Evolutionary conservation across 306 rosid species (phyloP).

Genomic region (Abrus pulchellus): DNA sequence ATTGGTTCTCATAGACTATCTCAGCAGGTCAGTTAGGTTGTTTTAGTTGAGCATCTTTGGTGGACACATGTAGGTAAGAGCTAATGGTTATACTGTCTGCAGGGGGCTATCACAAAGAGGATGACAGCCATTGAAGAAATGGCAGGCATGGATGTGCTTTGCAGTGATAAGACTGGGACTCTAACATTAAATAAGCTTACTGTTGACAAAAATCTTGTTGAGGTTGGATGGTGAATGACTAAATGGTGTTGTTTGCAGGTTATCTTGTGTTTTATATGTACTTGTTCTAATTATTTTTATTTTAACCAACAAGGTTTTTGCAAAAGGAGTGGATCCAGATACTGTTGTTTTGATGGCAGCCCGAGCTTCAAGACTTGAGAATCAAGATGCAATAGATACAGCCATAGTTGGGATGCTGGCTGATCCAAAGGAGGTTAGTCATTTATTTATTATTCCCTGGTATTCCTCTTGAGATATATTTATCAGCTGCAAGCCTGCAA

Average conservation of each 20-base stretch:
- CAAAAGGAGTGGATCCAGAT: constrained; percentile 93
- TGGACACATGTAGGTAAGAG: constrained; percentile 22
- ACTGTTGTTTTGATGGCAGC: constrained; percentile 97
- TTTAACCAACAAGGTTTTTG: constrained; percentile 70
- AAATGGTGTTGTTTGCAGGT: constrained; percentile 38
- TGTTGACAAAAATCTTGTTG: constrained; percentile 92
- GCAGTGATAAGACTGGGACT: constrained; percentile 99
- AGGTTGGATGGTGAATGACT: constrained; percentile 62
- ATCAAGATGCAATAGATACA: constrained; percentile 96
- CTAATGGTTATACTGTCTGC: constrained; percentile 49
- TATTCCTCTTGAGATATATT: not conserved
- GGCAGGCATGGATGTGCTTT: constrained; percentile 99
- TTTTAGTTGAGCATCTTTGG: constrained; percentile 24
- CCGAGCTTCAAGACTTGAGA: constrained; percentile 91
- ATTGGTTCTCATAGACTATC: constrained; percentile 96
- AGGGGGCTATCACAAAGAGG: constrained; percentile 99
- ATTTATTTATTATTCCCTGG: constrained; percentile 28
- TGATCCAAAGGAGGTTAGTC: constrained; percentile 93
- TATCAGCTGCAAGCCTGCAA: constrained; percentile 34
- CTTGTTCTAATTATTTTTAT: constrained; percentile 39
- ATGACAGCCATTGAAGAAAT: constrained; percentile 99
- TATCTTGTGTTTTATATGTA: constrained; percentile 18
- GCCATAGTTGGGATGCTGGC: constrained; percentile 98
- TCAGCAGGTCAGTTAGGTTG: constrained; percentile 79
- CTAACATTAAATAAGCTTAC: constrained; percentile 89